A percentile compares a stretch with the other conserved stretches of the same genome.
Evolutionary conservation across 1,284 basidiomycete genomes (phyloP).

Genomic region (Ceratorhiza oryzae-sativae): DNA sequence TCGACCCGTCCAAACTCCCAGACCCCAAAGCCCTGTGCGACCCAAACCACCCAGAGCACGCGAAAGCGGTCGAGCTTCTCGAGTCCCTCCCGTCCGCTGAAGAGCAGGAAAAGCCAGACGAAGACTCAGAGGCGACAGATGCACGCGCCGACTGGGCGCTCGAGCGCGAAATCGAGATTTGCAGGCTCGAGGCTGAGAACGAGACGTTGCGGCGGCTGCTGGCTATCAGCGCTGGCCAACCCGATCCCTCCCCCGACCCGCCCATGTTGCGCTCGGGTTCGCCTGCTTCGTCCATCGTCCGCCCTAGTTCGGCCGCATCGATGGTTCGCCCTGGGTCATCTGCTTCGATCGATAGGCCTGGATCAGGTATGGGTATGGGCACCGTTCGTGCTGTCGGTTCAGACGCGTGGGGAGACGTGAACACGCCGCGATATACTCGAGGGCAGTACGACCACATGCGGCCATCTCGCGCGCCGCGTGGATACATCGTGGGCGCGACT

Average conservation of each 20-base stretch:
- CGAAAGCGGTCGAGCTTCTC: slow-evolving; percentile 30
- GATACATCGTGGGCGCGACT: slow-evolving; percentile 27
- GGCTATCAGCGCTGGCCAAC: slow-evolving; percentile 59
- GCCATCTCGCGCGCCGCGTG: slow-evolving; percentile 29
- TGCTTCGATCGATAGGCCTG: slow-evolving; percentile 27
- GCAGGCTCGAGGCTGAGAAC: slow-evolving; percentile 82
- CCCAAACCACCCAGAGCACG: slow-evolving; percentile 34
- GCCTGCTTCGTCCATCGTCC: neutral
- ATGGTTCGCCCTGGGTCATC: slow-evolving; percentile 6
- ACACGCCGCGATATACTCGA: slow-evolving; percentile 34
- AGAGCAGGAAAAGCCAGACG: slow-evolving; percentile 41
- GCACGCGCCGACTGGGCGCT: slow-evolving; percentile 76
- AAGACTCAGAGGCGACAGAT: slow-evolving; percentile 48
- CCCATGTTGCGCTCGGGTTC: slow-evolving; percentile 8
- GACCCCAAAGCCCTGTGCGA: slow-evolving; percentile 41
- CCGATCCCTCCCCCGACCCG: slow-evolving; percentile 23
- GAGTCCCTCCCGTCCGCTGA: slow-evolving; percentile 22
- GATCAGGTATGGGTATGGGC: slow-evolving; percentile 28
- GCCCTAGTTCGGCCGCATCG: slow-evolving; percentile 19
- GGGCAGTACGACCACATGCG: slow-evolving; percentile 34
- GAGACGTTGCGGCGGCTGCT: slow-evolving; percentile 73
- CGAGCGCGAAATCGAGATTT: slow-evolving; percentile 84
- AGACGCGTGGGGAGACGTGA: slow-evolving; percentile 33
- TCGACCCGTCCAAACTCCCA: slow-evolving; percentile 39
- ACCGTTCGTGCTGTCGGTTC: slow-evolving; percentile 19